A percentile compares a stretch with the other conserved stretches of the same genome.
phyloP scores from a whole-genome alignment of 257 asterid species.

The Primulina tabacum region DNA sequence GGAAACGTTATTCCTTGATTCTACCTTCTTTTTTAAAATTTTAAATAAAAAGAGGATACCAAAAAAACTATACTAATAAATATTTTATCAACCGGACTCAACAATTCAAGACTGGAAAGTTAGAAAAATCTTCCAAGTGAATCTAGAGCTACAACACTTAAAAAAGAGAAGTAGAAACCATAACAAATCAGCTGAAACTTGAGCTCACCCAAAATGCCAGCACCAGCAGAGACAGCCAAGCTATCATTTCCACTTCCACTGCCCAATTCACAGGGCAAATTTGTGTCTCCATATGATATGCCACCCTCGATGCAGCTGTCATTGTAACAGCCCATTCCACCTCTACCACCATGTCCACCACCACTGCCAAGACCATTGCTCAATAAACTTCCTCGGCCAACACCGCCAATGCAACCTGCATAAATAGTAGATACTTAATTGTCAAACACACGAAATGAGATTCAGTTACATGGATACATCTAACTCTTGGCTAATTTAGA shows the following conservation, averaged over 20 bases:
- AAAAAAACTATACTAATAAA: neutral
- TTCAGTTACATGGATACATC: neutral
- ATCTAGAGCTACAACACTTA: conserved; percentile 11
- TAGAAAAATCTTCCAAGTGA: conserved; percentile 8
- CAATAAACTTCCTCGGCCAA: conserved; percentile 70
- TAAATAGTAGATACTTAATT: conserved; percentile 16
- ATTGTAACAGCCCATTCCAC: conserved; percentile 79
- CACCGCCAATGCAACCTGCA: conserved; percentile 90
- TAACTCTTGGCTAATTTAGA: neutral
- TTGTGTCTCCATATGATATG: conserved; percentile 68
- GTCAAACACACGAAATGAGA: conserved; percentile 15
- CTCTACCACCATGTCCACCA: conserved; percentile 98
- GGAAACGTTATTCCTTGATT: conserved; percentile 18
- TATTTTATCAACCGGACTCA: conserved; percentile 4
- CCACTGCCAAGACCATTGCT: conserved; percentile 82
- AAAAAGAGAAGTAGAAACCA: conserved; percentile 10
- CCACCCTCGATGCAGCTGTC: conserved; percentile 82
- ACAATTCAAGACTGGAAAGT: conserved; percentile 10
- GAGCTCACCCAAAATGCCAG: conserved; percentile 82
- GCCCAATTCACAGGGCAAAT: conserved; percentile 92
- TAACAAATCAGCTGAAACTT: conserved; percentile 23
- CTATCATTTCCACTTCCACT: conserved; percentile 98
- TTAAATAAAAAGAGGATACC: neutral
- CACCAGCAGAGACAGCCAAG: conserved; percentile 77
- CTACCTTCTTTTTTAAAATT: conserved; percentile 2